Evolutionary conservation across 495 filamentous ascomycete genomes (phyloP).

Genomic region (Penicillium crystallinum): DNA sequence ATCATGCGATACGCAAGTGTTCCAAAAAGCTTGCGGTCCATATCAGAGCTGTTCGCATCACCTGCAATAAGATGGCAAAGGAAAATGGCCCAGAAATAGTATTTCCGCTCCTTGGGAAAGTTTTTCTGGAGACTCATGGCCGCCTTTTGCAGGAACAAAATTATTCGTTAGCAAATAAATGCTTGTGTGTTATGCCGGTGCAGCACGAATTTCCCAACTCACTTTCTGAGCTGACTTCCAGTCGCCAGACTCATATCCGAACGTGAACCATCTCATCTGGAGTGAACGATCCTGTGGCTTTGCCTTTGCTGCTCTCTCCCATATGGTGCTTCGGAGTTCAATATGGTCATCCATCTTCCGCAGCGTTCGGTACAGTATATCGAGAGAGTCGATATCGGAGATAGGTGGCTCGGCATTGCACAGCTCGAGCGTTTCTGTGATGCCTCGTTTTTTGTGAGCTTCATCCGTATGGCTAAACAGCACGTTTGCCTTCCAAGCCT

Average conservation of each 20-base stretch:
- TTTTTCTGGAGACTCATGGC: slow-evolving; percentile 56
- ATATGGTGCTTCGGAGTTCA: slow-evolving; percentile 36
- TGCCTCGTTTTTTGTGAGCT: slow-evolving; percentile 37
- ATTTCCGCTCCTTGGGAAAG: slow-evolving; percentile 51
- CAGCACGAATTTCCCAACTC: slow-evolving; percentile 2
- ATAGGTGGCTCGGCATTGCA: slow-evolving; percentile 44
- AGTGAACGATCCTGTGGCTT: slow-evolving; percentile 47
- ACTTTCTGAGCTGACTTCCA: slow-evolving; percentile 58
- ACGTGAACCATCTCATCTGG: slow-evolving; percentile 51
- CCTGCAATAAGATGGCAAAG: slow-evolving; percentile 40
- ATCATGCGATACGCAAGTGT: slow-evolving; percentile 55
- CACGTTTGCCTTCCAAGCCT: slow-evolving; percentile 53
- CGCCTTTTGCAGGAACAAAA: slow-evolving; percentile 31
- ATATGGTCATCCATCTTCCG: slow-evolving; percentile 29
- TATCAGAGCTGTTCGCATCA: slow-evolving; percentile 34
- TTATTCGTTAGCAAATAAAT: neutral
- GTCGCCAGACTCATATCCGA: slow-evolving; percentile 42
- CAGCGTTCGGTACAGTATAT: slow-evolving; percentile 38
- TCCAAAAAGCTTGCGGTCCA: slow-evolving; percentile 52
- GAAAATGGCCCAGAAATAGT: slow-evolving; percentile 56
- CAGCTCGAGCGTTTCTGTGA: slow-evolving; percentile 43
- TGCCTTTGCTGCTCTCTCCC: slow-evolving; percentile 52
- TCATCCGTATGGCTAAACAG: slow-evolving; percentile 43
- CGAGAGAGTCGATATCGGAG: slow-evolving; percentile 47
- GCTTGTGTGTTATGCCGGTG: neutral